These are phyloP conservation scores for Takashimella koratensis DNA, from an alignment of 1,284 basidiomycete species.

Conservation along the genomic window DNA sequence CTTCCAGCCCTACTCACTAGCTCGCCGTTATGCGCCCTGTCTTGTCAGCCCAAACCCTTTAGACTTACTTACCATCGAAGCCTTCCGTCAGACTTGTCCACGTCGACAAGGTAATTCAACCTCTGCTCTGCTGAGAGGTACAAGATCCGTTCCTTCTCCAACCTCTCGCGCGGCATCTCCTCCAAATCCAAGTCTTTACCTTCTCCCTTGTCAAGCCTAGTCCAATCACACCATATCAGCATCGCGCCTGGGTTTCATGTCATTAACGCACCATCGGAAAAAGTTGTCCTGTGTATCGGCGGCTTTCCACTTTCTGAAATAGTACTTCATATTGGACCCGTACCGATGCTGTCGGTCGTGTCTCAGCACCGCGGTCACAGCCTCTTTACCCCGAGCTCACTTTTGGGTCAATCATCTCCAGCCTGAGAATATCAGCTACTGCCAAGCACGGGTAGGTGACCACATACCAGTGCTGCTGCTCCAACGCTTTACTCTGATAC, in stretches of 20 bases:
- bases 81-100: slow-evolving; percentile 59
- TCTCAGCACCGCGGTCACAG: slow-evolving; percentile 21
- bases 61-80: slow-evolving; percentile 61
- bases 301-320: slow-evolving; percentile 62
- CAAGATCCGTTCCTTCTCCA: slow-evolving; percentile 61
- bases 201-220: slow-evolving; percentile 66
- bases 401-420: slow-evolving; percentile 69
- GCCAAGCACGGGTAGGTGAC: too few species aligned
- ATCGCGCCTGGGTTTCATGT: too few species aligned
- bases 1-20: slow-evolving; percentile 46
- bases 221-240: neutral
- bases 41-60: neutral
- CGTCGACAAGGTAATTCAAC: slow-evolving; percentile 65
- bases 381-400: slow-evolving; percentile 60
- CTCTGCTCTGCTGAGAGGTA: slow-evolving; percentile 67
- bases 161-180: slow-evolving; percentile 62
- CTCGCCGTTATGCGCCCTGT: slow-evolving; percentile 57
- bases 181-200: slow-evolving; percentile 63
- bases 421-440: slow-evolving; percentile 45
- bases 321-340: slow-evolving; percentile 53
- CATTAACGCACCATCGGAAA: slow-evolving; percentile 58
- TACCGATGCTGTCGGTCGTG: neutral
- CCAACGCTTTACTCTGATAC: slow-evolving; percentile 30
- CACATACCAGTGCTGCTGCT: slow-evolving; percentile 38
- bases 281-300: slow-evolving; percentile 66